phyloP scores from a whole-genome alignment of 225 moss, liverwort and hornwort genomes.

The Antitrichia curtipendula region DNA sequence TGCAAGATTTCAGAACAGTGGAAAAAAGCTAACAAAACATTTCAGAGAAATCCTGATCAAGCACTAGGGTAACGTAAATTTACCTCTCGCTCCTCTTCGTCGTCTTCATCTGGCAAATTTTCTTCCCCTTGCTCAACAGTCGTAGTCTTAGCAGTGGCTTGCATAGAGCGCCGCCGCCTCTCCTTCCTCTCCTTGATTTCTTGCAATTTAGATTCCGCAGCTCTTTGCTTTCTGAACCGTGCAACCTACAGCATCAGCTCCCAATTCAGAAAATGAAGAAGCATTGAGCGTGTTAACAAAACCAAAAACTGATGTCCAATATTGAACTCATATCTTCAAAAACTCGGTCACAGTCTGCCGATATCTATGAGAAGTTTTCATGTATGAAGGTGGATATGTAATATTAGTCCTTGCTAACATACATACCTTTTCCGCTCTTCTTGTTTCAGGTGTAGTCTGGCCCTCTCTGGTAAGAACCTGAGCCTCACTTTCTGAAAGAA shows the following conservation, averaged over 20 bases:
- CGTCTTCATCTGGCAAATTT: constrained; percentile 74
- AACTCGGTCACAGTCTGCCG: not conserved
- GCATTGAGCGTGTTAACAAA: not conserved
- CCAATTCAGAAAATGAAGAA: not conserved
- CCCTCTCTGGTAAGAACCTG: constrained; percentile 67
- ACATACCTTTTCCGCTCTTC: constrained; percentile 71
- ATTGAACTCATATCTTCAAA: not conserved
- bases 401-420: not conserved
- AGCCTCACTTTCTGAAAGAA: constrained; percentile 62
- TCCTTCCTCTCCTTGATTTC: constrained; percentile 90
- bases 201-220: constrained; percentile 81
- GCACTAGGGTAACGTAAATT: not conserved
- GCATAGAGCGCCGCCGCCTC: constrained; percentile 76
- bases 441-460: constrained; percentile 49
- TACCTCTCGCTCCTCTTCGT: constrained; percentile 89
- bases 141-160: constrained; percentile 74
- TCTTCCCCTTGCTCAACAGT: constrained; percentile 72
- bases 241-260: constrained; percentile 41
- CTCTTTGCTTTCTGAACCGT: constrained; percentile 88
- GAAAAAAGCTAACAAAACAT: not conserved
- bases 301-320: not conserved
- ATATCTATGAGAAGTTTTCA: not conserved
- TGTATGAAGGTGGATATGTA: not conserved
- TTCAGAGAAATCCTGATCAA: not conserved
- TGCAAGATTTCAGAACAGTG: not conserved